Base-by-base conservation (phyloP, 768 basidiomycete genomes). In the Suillus brevipes region DNA sequence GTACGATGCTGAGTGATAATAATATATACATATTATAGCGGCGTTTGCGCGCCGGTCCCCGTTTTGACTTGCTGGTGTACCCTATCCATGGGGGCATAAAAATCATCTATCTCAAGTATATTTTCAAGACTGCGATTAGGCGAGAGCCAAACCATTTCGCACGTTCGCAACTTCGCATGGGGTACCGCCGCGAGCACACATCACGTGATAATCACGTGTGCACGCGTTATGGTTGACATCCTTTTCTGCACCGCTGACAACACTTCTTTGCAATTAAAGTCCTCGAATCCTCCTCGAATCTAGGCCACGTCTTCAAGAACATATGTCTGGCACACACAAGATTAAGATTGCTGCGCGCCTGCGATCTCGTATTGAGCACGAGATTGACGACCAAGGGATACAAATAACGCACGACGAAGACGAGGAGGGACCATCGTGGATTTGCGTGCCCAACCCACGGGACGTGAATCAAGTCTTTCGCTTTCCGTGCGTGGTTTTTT, bases 271-370 rank as follows among this genome's bases (percentile, higher is more conserved):
- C 55, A 57, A 57, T 37, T 28, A 36, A 34, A 55, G 31, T n/a
- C 28, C 28, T 31, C 28, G 25, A 58, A 25, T 38, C 14, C 37
- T 28, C 14, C 40, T 58, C 23, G 28, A 18, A 42, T 42, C 25
- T 28, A 42, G 25, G 38, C 16, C 10, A 18, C 40, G 5, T 28
- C 40, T 13, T 59, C 13, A 18, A 31, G 12, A 68, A 59, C 25
- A 59, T 40, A 59, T 59, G 58, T 42, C 40, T 59, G 58, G 58
- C 58, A 20, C 77, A 59, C 80, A 86, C 70, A 89, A 84, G 73
- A 85, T 92, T 73, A 87, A 84, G 76, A 90, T 92, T 66, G 85
- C 87, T 0, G 89, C 89, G 31, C 86, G 91, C 31, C 82, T 92
- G 36, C 82, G 91, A 10, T 91, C 91, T 0, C 77, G 83, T n/a